A percentile compares a stretch with the other conserved stretches of the same genome.
Conservation (phyloP, 2,329 filamentous ascomycete genomes). For the Venturia pyrina region DNA sequence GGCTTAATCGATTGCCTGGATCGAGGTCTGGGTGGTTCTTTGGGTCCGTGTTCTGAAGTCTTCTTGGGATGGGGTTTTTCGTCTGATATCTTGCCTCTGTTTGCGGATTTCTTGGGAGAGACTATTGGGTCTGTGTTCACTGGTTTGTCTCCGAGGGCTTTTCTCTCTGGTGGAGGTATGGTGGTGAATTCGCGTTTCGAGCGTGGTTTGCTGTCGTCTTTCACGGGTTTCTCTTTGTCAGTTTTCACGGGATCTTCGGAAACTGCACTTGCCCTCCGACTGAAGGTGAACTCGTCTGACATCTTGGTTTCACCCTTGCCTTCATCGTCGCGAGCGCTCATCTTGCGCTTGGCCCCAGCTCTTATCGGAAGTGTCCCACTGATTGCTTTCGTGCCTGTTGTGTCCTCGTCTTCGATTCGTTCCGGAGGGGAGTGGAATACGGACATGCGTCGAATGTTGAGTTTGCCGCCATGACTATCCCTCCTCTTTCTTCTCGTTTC, state of each 20-base stretch:
- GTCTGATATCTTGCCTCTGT: background rate
- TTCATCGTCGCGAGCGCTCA: constrained; percentile 43
- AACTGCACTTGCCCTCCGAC: constrained; percentile 22
- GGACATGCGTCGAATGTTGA: constrained; percentile 31
- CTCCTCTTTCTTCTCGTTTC: constrained; percentile 44
- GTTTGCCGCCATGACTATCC: constrained; percentile 38
- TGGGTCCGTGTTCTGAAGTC: background rate
- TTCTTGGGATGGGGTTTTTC: constrained; percentile 7
- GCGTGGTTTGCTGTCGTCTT: background rate
- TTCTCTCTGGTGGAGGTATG: constrained; percentile 14
- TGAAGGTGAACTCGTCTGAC: constrained; percentile 38
- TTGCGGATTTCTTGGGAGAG: constrained; percentile 31
- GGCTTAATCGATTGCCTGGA: background rate
- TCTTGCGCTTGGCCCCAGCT: constrained; percentile 47
- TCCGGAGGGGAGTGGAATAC: constrained; percentile 33
- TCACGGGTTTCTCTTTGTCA: background rate
- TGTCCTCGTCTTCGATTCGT: constrained; percentile 23
- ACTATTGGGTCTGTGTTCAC: constrained; percentile 37
- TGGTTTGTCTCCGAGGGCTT: constrained; percentile 29
- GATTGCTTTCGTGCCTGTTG: constrained; percentile 15
- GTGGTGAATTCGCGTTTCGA: background rate
- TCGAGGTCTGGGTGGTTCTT: background rate
- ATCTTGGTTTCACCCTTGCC: constrained; percentile 19
- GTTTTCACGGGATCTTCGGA: background rate
- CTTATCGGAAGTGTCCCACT: constrained; percentile 24